phyloP scores from a whole-genome alignment of 805 yeast genomes.

The Saturnispora serradocipensis region DNA sequence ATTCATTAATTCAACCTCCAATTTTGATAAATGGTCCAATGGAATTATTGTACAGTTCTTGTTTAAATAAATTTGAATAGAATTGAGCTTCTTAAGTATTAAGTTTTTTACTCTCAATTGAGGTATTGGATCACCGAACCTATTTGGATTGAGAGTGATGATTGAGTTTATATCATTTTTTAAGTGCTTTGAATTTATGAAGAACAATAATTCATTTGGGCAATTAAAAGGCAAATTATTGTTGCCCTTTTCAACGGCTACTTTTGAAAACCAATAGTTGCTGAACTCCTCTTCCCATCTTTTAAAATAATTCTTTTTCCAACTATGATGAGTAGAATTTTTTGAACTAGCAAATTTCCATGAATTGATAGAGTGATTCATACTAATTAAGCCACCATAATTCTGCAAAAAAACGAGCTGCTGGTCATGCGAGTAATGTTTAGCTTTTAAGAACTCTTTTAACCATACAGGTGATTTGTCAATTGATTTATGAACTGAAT shows the following conservation, averaged over 20 bases:
- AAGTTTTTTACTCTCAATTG: constrained; percentile 1
- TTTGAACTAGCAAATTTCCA: constrained; percentile 1
- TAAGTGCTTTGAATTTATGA: not conserved
- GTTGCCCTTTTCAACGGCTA: not conserved
- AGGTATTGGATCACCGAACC: not conserved
- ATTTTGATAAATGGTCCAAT: not conserved
- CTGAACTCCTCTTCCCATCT: not conserved
- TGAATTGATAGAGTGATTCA: constrained; percentile 1
- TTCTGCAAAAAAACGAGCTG: not conserved
- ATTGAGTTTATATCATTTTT: not conserved
- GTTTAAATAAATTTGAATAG: not conserved
- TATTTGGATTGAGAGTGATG: constrained; percentile 1
- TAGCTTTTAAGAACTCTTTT: not conserved
- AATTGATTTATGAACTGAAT: constrained; percentile 1
- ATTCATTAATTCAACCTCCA: not conserved
- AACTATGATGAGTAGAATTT: not conserved
- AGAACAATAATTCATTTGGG: not conserved
- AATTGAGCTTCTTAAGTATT: not conserved
- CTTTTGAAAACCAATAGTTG: not conserved
- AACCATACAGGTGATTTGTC: not conserved
- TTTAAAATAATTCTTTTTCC: not conserved
- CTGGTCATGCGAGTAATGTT: constrained; percentile 2
- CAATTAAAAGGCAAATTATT: not conserved
- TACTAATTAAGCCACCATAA: constrained; percentile 1
- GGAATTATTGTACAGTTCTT: constrained; percentile 1